Evolutionary conservation across 768 basidiomycete species (phyloP).

Genomic region (Hygrocybe punicea): DNA sequence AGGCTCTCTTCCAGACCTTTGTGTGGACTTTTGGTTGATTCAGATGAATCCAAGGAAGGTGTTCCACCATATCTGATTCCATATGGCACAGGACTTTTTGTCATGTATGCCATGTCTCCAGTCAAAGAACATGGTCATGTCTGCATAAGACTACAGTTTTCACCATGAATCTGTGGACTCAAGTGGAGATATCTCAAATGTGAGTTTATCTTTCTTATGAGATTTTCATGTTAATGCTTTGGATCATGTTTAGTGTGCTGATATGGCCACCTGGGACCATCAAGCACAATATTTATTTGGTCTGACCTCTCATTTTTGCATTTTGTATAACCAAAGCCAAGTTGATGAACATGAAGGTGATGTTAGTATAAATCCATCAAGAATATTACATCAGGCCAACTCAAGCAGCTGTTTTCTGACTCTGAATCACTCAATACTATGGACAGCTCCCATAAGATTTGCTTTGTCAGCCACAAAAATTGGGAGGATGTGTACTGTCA

Average conservation of each 20-base stretch:
- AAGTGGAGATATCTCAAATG: constrained; percentile 11
- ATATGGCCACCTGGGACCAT: background rate
- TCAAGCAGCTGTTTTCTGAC: constrained; percentile 8
- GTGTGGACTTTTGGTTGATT: constrained; percentile 15
- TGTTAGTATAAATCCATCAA: constrained; percentile 5
- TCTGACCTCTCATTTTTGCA: constrained; percentile 9
- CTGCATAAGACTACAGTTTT: constrained; percentile 8
- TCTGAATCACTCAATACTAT: background rate
- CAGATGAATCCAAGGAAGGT: constrained; percentile 9
- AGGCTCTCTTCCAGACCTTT: background rate
- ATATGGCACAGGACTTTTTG: constrained; percentile 14
- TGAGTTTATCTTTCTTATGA: constrained; percentile 8
- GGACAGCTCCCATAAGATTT: constrained; percentile 9
- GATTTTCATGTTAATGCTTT: background rate
- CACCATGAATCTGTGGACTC: constrained; percentile 10
- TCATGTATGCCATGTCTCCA: constrained; percentile 14
- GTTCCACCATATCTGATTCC: constrained; percentile 14
- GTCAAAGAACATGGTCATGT: constrained; percentile 6
- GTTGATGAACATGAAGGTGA: constrained; percentile 4
- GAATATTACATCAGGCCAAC: constrained; percentile 8
- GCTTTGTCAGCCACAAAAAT: constrained; percentile 12
- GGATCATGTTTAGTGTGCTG: background rate
- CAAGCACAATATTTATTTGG: constrained; percentile 8
- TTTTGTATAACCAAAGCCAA: background rate
- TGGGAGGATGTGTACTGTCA: constrained; percentile 8